Conservation (phyloP, 306 rosid genomes). For the Citrullus mucosospermus region DNA sequence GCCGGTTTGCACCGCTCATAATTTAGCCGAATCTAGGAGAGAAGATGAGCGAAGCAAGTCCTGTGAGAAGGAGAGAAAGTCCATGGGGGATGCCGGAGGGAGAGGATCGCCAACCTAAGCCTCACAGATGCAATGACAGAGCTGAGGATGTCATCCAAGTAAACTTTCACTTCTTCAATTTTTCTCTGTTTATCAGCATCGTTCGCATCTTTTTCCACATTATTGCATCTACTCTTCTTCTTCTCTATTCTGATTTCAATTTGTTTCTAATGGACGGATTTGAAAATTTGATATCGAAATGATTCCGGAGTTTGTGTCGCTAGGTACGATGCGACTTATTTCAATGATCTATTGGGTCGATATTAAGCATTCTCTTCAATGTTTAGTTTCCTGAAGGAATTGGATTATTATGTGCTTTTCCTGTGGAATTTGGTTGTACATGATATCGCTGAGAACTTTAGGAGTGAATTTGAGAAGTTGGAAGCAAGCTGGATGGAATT, state of each 20-base stretch:
- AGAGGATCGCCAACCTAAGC: conserved; percentile 64
- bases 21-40: neutral
- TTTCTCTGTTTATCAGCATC: neutral
- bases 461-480: neutral
- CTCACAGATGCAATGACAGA: conserved; percentile 93
- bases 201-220: neutral
- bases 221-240: neutral
- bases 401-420: neutral
- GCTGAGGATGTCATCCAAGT: conserved; percentile 88
- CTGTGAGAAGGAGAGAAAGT: conserved; percentile 85
- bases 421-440: neutral
- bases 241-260: neutral
- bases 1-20: neutral
- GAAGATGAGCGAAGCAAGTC: conserved; percentile 64
- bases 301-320: neutral
- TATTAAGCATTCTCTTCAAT: neutral
- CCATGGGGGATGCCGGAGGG: conserved; percentile 87
- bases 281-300: neutral
- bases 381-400: neutral
- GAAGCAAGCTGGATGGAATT: neutral
- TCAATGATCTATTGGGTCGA: neutral
- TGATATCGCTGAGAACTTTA: neutral
- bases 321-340: neutral
- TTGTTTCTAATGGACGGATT: neutral
- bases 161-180: neutral